These are phyloP conservation scores for Geranium incanum DNA, from an alignment of 441 rosid genomes.

Conservation along the genomic window DNA sequence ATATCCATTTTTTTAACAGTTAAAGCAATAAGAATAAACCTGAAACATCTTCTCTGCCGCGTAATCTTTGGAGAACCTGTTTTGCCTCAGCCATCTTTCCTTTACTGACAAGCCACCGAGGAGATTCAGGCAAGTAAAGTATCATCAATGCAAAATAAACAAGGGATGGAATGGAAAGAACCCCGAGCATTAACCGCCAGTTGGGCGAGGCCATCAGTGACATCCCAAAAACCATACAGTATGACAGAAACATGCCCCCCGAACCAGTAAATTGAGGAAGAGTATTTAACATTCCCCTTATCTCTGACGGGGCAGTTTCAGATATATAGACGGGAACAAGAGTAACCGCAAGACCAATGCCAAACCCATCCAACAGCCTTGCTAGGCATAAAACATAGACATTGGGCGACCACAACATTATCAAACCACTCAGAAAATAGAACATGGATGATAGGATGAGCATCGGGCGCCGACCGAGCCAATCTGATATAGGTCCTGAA, in stretches of 20 bases:
- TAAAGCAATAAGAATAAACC: slow-evolving; percentile 25
- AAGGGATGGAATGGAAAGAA: slow-evolving; percentile 57
- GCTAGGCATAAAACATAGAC: slow-evolving; percentile 54
- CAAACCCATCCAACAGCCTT: slow-evolving; percentile 62
- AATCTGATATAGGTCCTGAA: slow-evolving; percentile 65
- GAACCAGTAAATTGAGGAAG: slow-evolving; percentile 69
- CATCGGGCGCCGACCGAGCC: slow-evolving; percentile 72
- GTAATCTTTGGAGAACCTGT: slow-evolving; percentile 57
- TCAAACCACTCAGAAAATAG: slow-evolving; percentile 56
- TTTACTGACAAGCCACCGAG: slow-evolving; percentile 77
- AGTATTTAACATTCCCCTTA: slow-evolving; percentile 59
- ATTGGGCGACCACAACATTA: slow-evolving; percentile 67
- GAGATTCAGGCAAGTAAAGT: slow-evolving; percentile 68
- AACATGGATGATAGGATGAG: slow-evolving; percentile 48
- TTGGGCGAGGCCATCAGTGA: slow-evolving; percentile 44
- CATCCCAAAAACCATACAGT: slow-evolving; percentile 67
- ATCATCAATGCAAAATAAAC: slow-evolving; percentile 42
- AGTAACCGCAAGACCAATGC: slow-evolving; percentile 62
- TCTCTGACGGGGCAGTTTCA: slow-evolving; percentile 68
- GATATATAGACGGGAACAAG: slow-evolving; percentile 66
- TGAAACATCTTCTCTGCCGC: slow-evolving; percentile 68
- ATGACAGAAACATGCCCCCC: slow-evolving; percentile 62
- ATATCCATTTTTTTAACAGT: background rate
- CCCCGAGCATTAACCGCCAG: slow-evolving; percentile 70
- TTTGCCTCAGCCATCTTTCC: slow-evolving; percentile 64